Evolutionary conservation across 2,329 filamentous ascomycete species (phyloP).

Genomic region (Trematosphaeria pertusa): DNA sequence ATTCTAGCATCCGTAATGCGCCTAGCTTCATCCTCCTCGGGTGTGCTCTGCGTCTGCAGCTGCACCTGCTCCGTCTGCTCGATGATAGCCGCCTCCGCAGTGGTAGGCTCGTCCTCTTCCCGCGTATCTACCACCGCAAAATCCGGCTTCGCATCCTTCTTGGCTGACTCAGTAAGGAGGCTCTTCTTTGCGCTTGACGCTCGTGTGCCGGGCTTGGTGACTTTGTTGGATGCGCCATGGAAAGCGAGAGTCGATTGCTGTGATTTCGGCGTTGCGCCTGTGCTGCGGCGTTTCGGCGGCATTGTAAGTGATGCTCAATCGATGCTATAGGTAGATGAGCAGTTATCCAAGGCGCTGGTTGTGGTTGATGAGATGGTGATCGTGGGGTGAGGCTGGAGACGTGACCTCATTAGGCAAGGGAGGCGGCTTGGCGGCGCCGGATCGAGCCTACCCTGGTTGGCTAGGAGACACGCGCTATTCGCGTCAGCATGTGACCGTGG

Average conservation of each 20-base stretch:
- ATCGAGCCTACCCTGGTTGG: constrained; percentile 27
- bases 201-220: constrained; percentile 63
- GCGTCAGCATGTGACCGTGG: constrained; percentile 34
- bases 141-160: constrained; percentile 36
- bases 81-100: constrained; percentile 48
- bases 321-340: constrained; percentile 3
- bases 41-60: constrained; percentile 29
- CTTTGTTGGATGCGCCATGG: constrained; percentile 60
- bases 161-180: constrained; percentile 40
- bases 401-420: constrained; percentile 36
- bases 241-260: constrained; percentile 70
- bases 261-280: constrained; percentile 54
- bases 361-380: constrained; percentile 15
- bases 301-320: constrained; percentile 34
- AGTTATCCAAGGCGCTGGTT: constrained; percentile 5
- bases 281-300: constrained; percentile 54
- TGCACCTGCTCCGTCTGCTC: constrained; percentile 46
- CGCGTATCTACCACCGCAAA: constrained; percentile 18
- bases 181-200: constrained; percentile 48
- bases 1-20: constrained; percentile 73
- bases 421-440: constrained; percentile 24
- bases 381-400: constrained; percentile 12
- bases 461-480: constrained; percentile 30
- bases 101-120: constrained; percentile 40
- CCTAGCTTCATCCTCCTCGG: constrained; percentile 64